Percentiles rank a stretch among this genome's conserved stretches.
These are phyloP conservation scores for Neofusicoccum cordaticola DNA, from an alignment of 2,329 filamentous ascomycete genomes.

Conservation along the genomic window DNA sequence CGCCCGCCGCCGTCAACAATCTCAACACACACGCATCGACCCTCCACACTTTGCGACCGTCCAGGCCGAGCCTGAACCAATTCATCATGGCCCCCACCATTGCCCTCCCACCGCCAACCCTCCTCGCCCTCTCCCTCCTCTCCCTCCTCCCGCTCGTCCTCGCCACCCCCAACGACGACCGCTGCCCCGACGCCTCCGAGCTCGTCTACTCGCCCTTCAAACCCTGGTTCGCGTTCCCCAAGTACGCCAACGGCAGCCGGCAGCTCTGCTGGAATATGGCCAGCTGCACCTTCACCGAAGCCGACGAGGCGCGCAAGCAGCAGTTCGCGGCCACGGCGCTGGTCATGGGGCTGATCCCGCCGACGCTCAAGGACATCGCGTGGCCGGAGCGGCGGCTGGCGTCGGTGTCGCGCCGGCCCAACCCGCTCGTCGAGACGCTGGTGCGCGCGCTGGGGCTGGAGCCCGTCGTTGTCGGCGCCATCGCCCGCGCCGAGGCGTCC, in stretches of 20 bases:
- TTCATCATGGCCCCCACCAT: no score
- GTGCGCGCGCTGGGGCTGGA: slow-evolving; percentile 27
- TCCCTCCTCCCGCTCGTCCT: neutral
- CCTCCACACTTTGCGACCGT: no score
- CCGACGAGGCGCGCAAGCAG: slow-evolving; percentile 31
- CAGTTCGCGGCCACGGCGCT: slow-evolving; percentile 32
- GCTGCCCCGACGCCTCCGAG: neutral
- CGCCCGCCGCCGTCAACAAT: no score
- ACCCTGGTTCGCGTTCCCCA: slow-evolving; percentile 20
- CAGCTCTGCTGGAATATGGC: slow-evolving; percentile 30
- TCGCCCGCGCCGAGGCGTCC: neutral
- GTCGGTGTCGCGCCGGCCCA: slow-evolving; percentile 22
- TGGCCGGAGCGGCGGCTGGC: slow-evolving; percentile 30
- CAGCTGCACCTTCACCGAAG: slow-evolving; percentile 26
- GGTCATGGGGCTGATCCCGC: slow-evolving; percentile 34
- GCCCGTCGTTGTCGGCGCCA: slow-evolving; percentile 17
- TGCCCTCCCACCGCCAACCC: neutral
- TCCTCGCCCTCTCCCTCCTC: neutral
- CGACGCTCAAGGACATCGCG: slow-evolving; percentile 32
- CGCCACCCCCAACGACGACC: neutral
- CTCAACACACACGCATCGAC: no score
- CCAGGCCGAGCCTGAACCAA: no score
- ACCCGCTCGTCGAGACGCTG: slow-evolving; percentile 23
- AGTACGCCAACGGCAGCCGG: neutral
- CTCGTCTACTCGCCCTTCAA: slow-evolving; percentile 26